phyloP scores from a whole-genome alignment of 1,284 basidiomycete genomes.

The Chalciporus sp. region DNA sequence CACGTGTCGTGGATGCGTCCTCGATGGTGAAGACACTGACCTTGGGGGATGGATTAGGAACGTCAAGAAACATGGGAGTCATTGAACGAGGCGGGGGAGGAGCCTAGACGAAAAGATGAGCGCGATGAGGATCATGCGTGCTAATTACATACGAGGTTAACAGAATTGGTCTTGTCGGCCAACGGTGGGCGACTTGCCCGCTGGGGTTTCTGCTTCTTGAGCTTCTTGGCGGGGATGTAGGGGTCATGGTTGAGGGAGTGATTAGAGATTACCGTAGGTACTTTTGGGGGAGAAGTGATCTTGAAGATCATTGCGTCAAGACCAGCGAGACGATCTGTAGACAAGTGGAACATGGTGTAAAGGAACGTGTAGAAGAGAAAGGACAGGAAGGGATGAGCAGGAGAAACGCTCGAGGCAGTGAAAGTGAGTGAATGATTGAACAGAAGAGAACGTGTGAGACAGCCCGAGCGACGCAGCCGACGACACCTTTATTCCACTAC shows the following conservation, averaged over 20 bases:
- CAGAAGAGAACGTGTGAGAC: conserved; percentile 7
- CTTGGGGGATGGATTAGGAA: conserved; percentile 20
- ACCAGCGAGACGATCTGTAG: conserved; percentile 43
- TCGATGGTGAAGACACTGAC: conserved; percentile 2
- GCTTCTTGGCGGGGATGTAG: conserved; percentile 23
- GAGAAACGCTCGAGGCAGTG: neutral
- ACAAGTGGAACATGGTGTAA: conserved; percentile 36
- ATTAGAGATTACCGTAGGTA: conserved; percentile 32
- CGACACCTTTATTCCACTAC: neutral
- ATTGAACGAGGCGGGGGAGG: conserved; percentile 13
- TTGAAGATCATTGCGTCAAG: conserved; percentile 42
- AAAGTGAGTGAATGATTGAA: neutral
- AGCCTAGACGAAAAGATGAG: conserved; percentile 22
- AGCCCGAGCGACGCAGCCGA: neutral
- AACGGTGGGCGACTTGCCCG: conserved; percentile 27
- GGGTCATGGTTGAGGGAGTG: conserved; percentile 17
- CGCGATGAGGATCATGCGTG: neutral
- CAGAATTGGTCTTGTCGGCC: conserved; percentile 29
- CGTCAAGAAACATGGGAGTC: conserved; percentile 20
- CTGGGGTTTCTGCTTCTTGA: conserved; percentile 21
- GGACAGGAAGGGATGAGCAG: conserved; percentile 4
- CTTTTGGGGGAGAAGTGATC: conserved; percentile 33
- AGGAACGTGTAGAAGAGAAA: conserved; percentile 12
- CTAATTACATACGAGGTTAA: conserved; percentile 36
- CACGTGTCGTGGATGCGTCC: conserved; percentile 8